These are phyloP conservation scores for Edaphochlamys debaryana DNA, from an alignment of 139 green algal species.

Conservation along the genomic window DNA sequence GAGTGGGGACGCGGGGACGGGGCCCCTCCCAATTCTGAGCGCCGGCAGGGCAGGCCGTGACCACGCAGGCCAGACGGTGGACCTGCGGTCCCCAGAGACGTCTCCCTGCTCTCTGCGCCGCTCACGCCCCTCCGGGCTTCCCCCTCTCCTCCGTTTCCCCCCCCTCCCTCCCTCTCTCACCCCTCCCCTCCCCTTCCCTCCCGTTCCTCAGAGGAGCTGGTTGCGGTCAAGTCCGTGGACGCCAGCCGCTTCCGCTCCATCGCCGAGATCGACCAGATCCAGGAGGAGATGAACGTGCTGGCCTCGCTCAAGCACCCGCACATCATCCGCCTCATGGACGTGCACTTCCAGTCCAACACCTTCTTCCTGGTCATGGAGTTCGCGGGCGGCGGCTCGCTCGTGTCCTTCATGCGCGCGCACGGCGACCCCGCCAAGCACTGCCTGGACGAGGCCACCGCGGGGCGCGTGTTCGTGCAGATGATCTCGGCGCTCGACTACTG, in stretches of 20 bases:
- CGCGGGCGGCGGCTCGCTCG: conserved; percentile 70
- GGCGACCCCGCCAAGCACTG: background rate
- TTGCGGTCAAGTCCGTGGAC: conserved; percentile 82
- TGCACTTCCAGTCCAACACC: conserved; percentile 60
- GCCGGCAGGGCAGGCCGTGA: no score
- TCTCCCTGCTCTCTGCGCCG: no score
- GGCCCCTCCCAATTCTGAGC: no score
- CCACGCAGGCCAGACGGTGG: no score
- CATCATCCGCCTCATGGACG: conserved; percentile 77
- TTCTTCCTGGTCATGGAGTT: conserved; percentile 88
- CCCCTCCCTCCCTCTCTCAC: no score
- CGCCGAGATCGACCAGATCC: conserved; percentile 73
- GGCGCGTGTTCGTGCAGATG: conserved; percentile 73
- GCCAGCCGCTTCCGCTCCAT: conserved; percentile 74
- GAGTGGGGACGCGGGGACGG: no score
- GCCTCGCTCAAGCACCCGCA: conserved; percentile 72
- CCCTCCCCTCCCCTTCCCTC: background rate
- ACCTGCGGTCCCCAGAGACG: no score
- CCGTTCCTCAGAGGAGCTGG: conserved; percentile 66
- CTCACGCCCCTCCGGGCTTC: no score
- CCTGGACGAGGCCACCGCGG: conserved; percentile 69
- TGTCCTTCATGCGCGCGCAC: conserved; percentile 51
- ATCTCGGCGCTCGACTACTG: conserved; percentile 80
- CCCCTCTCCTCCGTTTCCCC: no score
- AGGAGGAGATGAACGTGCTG: conserved; percentile 81